Conservation (phyloP, 164 flowering plant genomes). For the Buxus sempervirens region DNA sequence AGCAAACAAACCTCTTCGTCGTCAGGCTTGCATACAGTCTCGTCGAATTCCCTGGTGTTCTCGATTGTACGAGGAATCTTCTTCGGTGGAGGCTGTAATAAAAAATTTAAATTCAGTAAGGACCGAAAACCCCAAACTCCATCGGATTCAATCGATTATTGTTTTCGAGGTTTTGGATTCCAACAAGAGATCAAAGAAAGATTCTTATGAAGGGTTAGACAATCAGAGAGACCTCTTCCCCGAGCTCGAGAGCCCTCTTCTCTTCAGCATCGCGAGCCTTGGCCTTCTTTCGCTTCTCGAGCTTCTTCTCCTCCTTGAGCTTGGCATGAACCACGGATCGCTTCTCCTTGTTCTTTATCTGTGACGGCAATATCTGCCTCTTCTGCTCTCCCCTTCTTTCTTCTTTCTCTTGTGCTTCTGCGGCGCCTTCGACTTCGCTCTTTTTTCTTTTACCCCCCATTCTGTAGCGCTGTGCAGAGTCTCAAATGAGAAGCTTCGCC, state of each 20-base stretch:
- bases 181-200: background rate
- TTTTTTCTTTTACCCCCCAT: constrained; percentile 26
- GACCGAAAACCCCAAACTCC: constrained; percentile 1
- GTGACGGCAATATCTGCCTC: constrained; percentile 50
- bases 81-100: constrained; percentile 56
- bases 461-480: background rate
- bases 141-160: background rate
- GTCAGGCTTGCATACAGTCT: constrained; percentile 85
- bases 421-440: constrained; percentile 18
- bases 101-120: background rate
- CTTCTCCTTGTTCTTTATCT: constrained; percentile 84
- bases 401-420: constrained; percentile 18
- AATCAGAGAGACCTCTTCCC: constrained; percentile 59
- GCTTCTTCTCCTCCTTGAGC: constrained; percentile 74
- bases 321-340: constrained; percentile 69
- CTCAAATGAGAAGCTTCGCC: too few relatives aligned
- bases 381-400: constrained; percentile 15
- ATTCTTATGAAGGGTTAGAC: too few relatives aligned
- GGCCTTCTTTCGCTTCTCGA: constrained; percentile 65
- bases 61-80: constrained; percentile 75
- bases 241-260: constrained; percentile 86
- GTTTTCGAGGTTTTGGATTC: too few relatives aligned
- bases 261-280: constrained; percentile 75
- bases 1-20: constrained; percentile 69
- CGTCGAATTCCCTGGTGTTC: constrained; percentile 84